A percentile compares a stretch with the other conserved stretches of the same genome.
Conservation (phyloP, 2,329 filamentous ascomycete genomes). For the Colletotrichum brevisporum region DNA sequence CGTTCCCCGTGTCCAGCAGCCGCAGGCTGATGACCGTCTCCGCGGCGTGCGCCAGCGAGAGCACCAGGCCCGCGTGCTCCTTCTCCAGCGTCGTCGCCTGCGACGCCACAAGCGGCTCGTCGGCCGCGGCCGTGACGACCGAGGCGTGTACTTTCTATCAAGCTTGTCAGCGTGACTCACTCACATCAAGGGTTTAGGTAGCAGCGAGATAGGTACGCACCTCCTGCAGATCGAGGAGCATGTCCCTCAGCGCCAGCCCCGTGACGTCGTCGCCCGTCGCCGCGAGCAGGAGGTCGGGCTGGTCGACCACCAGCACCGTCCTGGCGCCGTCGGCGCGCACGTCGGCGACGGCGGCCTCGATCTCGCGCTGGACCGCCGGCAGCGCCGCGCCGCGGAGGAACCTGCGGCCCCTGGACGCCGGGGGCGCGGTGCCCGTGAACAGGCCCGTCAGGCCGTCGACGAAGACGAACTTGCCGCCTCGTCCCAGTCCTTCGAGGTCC, state of each 20-base stretch:
- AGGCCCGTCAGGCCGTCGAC: constrained; percentile 80
- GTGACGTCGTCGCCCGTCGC: constrained; percentile 62
- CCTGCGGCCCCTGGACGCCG: constrained; percentile 36
- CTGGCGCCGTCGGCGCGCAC: constrained; percentile 56
- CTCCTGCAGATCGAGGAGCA: constrained; percentile 73
- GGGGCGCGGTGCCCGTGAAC: constrained; percentile 52
- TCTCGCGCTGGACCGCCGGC: constrained; percentile 53
- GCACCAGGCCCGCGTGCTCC: constrained; percentile 78
- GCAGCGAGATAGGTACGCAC: constrained; percentile 58
- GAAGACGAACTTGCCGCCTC: constrained; percentile 75
- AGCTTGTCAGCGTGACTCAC: constrained; percentile 19
- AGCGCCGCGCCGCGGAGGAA: constrained; percentile 50
- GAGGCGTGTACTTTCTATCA: constrained; percentile 73
- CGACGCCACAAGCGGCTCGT: constrained; percentile 76
- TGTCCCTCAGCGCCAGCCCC: constrained; percentile 64
- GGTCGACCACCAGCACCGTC: constrained; percentile 75
- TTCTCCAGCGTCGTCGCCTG: constrained; percentile 77
- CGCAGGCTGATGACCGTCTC: constrained; percentile 79
- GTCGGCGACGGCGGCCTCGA: constrained; percentile 58
- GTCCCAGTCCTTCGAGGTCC: constrained; percentile 74
- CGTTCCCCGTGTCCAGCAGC: constrained; percentile 87
- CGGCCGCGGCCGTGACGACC: constrained; percentile 79
- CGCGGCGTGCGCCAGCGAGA: constrained; percentile 82
- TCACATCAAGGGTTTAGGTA: not conserved
- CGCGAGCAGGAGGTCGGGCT: constrained; percentile 75